phyloP scores from a whole-genome alignment of 202 grass and related monocot genomes.

The Elaeis oleifera region DNA sequence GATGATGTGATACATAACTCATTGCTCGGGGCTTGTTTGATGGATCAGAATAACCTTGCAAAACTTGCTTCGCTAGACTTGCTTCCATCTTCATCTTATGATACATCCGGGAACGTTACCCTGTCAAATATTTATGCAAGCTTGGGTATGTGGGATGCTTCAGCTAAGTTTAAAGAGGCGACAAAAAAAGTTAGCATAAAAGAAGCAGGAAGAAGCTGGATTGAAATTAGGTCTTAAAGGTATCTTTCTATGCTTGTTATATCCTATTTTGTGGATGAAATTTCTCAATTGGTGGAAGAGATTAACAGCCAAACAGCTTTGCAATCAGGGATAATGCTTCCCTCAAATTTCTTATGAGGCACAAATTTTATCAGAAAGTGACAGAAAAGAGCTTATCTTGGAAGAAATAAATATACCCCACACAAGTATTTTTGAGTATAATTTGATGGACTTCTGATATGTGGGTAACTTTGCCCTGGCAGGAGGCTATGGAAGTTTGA shows the following conservation, averaged over 20 bases:
- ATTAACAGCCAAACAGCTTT: too few species aligned
- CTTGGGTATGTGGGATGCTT: conserved; percentile 6
- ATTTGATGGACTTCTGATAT: too few species aligned
- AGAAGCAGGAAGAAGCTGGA: conserved; percentile 11
- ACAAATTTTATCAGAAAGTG: too few species aligned
- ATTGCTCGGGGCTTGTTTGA: neutral
- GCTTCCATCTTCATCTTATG: neutral
- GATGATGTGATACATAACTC: neutral
- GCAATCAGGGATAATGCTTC: too few species aligned
- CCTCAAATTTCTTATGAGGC: too few species aligned
- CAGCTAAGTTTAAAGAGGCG: conserved; percentile 6
- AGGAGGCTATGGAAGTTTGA: too few species aligned
- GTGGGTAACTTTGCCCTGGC: too few species aligned
- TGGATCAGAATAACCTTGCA: neutral
- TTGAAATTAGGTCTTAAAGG: conserved; percentile 5
- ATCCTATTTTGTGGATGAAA: too few species aligned
- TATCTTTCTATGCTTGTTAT: neutral
- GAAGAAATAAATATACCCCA: too few species aligned
- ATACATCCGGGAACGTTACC: neutral
- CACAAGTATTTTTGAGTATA: too few species aligned
- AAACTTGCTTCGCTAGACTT: neutral
- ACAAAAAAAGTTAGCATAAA: neutral
- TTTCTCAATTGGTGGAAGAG: too few species aligned
- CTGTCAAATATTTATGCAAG: conserved; percentile 17
- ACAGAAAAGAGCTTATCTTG: too few species aligned